phyloP scores from a whole-genome alignment of 1,284 basidiomycete genomes.

The Pseudozyma sp. region DNA sequence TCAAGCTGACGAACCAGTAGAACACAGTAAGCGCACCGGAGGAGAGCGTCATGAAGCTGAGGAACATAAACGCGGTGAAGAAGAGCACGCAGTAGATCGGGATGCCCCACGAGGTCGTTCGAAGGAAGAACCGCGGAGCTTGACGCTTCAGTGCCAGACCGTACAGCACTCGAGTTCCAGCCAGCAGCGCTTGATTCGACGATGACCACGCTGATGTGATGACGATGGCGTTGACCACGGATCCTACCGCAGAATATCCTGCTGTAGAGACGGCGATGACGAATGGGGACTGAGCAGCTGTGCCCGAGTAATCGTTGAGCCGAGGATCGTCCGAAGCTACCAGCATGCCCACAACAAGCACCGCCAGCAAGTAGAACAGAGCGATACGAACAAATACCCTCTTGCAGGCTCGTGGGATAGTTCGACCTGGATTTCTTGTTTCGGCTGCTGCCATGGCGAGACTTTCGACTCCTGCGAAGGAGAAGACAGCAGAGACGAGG shows the following conservation, averaged over 20 bases:
- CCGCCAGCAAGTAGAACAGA: slow-evolving; percentile 73
- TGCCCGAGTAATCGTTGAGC: slow-evolving; percentile 43
- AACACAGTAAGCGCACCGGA: slow-evolving; percentile 73
- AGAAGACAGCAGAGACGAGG: slow-evolving; percentile 77
- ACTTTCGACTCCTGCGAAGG: slow-evolving; percentile 81
- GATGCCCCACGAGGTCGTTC: slow-evolving; percentile 78
- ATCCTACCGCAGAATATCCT: slow-evolving; percentile 69
- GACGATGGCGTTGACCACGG: slow-evolving; percentile 79
- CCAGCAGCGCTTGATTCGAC: slow-evolving; percentile 83
- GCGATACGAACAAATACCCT: slow-evolving; percentile 80
- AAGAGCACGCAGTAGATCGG: slow-evolving; percentile 80
- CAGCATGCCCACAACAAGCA: slow-evolving; percentile 78
- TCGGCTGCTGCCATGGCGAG: slow-evolving; percentile 57
- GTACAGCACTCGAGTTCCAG: slow-evolving; percentile 79
- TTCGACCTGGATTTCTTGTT: slow-evolving; percentile 46
- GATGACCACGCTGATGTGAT: slow-evolving; percentile 87
- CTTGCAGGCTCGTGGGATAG: slow-evolving; percentile 67
- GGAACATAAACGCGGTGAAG: slow-evolving; percentile 76
- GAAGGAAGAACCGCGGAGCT: slow-evolving; percentile 80
- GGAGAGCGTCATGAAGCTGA: slow-evolving; percentile 75
- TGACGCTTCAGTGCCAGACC: slow-evolving; percentile 81
- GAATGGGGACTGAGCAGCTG: slow-evolving; percentile 49
- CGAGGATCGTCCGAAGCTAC: slow-evolving; percentile 74
- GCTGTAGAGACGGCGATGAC: slow-evolving; percentile 67
- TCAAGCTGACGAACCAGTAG: slow-evolving; percentile 73